These are phyloP conservation scores for Lignosus rhinocerotis DNA, from an alignment of 1,284 basidiomycete genomes.

Conservation along the genomic window DNA sequence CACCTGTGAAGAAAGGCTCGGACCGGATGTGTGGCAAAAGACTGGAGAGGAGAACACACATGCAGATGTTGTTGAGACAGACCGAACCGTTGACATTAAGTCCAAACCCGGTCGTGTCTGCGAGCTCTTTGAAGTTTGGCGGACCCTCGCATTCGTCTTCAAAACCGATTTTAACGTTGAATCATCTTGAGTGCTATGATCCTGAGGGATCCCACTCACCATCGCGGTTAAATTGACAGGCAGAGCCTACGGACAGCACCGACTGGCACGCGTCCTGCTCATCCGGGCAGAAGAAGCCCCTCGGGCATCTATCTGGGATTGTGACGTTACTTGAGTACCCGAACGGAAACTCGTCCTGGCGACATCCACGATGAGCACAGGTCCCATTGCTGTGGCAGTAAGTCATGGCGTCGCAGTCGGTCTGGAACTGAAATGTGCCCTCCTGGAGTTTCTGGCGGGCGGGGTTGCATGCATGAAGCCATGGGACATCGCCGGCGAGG, in stretches of 20 bases:
- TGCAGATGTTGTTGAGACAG: constrained; percentile 80
- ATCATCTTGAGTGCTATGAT: too few relatives aligned
- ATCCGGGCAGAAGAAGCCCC: constrained; percentile 80
- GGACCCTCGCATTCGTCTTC: constrained; percentile 77
- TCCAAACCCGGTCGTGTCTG: constrained; percentile 55
- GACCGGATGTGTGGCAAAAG: neutral
- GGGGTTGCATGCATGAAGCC: constrained; percentile 51
- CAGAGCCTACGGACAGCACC: constrained; percentile 59
- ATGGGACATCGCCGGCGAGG: constrained; percentile 44
- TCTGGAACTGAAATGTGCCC: constrained; percentile 75
- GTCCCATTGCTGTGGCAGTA: constrained; percentile 61
- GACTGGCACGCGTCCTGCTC: constrained; percentile 74
- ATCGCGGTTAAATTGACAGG: constrained; percentile 87
- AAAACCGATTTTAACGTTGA: too few relatives aligned
- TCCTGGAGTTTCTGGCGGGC: constrained; percentile 66
- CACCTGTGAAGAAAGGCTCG: constrained; percentile 46
- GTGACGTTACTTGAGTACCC: constrained; percentile 49
- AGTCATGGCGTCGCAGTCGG: constrained; percentile 71
- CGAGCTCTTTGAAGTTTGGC: constrained; percentile 61
- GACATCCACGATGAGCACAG: constrained; percentile 70
- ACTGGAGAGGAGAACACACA: constrained; percentile 48
- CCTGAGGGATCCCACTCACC: constrained; percentile 45
- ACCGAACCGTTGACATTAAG: constrained; percentile 81
- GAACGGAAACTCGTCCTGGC: constrained; percentile 76
- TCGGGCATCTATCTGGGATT: constrained; percentile 64